Evolutionary conservation across 2,329 filamentous ascomycete species (phyloP).

Genomic region (Fusarium domesticum): DNA sequence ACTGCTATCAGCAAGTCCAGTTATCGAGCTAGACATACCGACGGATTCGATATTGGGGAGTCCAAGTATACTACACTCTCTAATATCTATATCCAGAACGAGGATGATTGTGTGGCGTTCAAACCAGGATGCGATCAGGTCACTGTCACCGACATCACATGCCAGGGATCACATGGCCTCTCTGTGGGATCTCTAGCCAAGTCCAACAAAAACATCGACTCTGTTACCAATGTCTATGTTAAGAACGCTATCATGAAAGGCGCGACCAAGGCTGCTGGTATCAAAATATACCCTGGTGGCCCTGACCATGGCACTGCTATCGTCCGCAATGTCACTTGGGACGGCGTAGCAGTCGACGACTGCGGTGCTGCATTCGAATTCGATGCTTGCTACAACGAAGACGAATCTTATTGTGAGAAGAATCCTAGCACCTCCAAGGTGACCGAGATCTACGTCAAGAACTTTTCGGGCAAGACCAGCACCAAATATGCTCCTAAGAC

Average conservation of each 20-base stretch:
- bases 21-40: background rate
- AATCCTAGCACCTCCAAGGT: background rate
- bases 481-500: background rate
- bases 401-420: background rate
- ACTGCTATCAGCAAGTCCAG: background rate
- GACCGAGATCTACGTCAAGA: background rate
- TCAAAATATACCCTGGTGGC: background rate
- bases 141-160: background rate
- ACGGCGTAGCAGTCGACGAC: background rate
- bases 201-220: background rate
- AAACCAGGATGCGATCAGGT: background rate
- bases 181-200: conserved; percentile 1
- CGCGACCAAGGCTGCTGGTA: background rate
- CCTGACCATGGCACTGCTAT: background rate
- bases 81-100: background rate
- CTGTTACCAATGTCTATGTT: background rate
- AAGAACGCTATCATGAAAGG: background rate
- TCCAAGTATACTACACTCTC: background rate
- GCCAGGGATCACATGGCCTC: background rate
- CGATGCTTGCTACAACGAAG: background rate
- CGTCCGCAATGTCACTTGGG: background rate
- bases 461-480: conserved; percentile 1
- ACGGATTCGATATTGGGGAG: conserved; percentile 1
- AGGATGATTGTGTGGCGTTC: conserved; percentile 1
- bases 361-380: conserved; percentile 1